Base-by-base conservation (phyloP, 345 rosid genomes). In the Xanthoceras sorbifolium region DNA sequence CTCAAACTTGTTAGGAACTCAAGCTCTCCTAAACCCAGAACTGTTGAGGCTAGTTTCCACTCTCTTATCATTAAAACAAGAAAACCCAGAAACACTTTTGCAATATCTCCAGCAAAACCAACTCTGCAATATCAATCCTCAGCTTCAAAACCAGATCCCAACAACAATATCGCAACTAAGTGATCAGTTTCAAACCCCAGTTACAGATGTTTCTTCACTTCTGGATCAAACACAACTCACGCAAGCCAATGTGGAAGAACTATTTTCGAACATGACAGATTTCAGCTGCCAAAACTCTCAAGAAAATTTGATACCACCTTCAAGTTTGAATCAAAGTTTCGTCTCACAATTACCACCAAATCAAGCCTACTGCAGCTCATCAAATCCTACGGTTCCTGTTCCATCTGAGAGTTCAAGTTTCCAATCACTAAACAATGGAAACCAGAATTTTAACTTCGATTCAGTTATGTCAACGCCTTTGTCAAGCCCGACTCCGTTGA, bases 381-480 rank as follows among this genome's bases (percentile, higher is more conserved):
- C 76, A 18, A 70, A 79, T 59, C 64, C 83, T 20, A 36, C 74
- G 0, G 38, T 65, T 26, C 60, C 80, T 20, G 79, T 55, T 44
- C 66, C 69, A 10, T 46, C 76, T 65, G 90, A 85, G 36, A 82
- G 52, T 62, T 73, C 83, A 55, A 63, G 73, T 38, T 82, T 84
- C 55, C 85, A 80, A 40, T 66, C 84, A 32, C n/a, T 61, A 10
- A 80, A 76, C 74, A 70, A 64, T 59, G 75, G 78, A 1, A 77
- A 78, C 61, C 90, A 85, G 74, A 83, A 82, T 59, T 83, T 89
- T 12, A 61, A 85, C 69, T 74, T 87, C 7, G 97, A 89, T 62
- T 89, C 92, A 4, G 79, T 91, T 12, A 44, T 86, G 69, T 87
- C 94, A 12, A 89, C 93, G 72, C 92, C 94, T 4, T 74, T 86